phyloP scores from a whole-genome alignment of 2,329 filamentous ascomycete species.

The Colletotrichum navitas region DNA sequence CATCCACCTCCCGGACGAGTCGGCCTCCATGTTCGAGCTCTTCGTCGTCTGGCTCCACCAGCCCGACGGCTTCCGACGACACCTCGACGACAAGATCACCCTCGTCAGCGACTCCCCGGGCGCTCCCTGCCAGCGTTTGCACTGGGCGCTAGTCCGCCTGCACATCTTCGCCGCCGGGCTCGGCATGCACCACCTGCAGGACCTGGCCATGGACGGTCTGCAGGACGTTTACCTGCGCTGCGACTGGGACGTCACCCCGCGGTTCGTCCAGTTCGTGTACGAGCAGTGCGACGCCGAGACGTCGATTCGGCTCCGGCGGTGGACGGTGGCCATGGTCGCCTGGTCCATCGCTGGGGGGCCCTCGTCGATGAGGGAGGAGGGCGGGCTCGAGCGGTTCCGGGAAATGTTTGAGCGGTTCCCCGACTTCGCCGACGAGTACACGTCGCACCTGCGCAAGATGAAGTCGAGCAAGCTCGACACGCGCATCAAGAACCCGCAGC shows the following conservation, averaged over 20 bases:
- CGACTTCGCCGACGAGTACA: constrained; percentile 64
- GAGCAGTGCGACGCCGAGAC: constrained; percentile 63
- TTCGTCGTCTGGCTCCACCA: constrained; percentile 66
- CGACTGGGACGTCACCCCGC: constrained; percentile 69
- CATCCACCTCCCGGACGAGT: constrained; percentile 59
- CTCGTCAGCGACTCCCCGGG: constrained; percentile 44
- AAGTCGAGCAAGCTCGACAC: constrained; percentile 62
- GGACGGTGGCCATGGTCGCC: constrained; percentile 72
- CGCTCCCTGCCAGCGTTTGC: constrained; percentile 49
- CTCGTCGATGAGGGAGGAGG: constrained; percentile 43
- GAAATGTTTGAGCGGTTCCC: constrained; percentile 59
- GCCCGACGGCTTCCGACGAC: constrained; percentile 54
- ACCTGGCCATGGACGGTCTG: constrained; percentile 68
- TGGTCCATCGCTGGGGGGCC: constrained; percentile 61
- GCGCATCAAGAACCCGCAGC: constrained; percentile 71
- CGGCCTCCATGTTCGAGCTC: constrained; percentile 64
- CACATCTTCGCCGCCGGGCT: constrained; percentile 69
- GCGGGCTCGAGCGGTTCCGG: constrained; percentile 52
- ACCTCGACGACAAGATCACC: constrained; percentile 58
- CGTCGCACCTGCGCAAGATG: constrained; percentile 66
- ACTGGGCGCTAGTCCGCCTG: constrained; percentile 68
- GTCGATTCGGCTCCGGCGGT: constrained; percentile 67
- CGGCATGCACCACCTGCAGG: constrained; percentile 64
- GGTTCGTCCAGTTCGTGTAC: constrained; percentile 66
- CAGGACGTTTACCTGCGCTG: constrained; percentile 70